Base-by-base conservation (phyloP, 2,329 filamentous ascomycete species). In the Aspergillus ochraceoroseus region DNA sequence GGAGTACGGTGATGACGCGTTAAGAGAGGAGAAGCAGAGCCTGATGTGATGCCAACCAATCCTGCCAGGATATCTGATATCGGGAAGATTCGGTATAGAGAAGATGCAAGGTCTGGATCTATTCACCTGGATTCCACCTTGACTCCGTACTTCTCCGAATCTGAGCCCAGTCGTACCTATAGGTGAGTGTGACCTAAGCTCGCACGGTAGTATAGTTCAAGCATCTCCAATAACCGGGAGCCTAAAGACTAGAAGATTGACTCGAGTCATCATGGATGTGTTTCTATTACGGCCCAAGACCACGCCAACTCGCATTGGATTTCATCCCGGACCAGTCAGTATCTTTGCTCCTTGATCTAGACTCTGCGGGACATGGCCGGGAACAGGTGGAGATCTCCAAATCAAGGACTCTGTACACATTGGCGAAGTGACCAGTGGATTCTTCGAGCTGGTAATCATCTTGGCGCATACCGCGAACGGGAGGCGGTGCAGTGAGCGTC, bases 401-500 rank as follows among this genome's bases (percentile, higher is more conserved):
- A n/a, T n/a, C 27, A 31, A 18, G 28, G 18, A 39, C 34, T 43
- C 43, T n/a, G 41, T 9, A 22, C 5, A 22, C 20, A 22, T 9
- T 12, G 28, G 41, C n/a, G n/a, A n/a, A n/a, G n/a, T n/a, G n/a
- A 42, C 12, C 15, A 31, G 44, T 38, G 47, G 37, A 19, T 34
- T 30, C 17, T 43, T 42, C 15, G 34, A 38, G 33, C 12, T 30
- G 44, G 41, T 46, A 46, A 53, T 53, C 47, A 9, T 36, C 48
- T 52, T 51, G 48, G 48, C 49, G 29, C 15, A 22, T 13, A 27
- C 18, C 11, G 13, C 14, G 11, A 33, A 37, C 7, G n/a, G n/a
- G 18, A 23, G 34, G 13, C n/a, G n/a, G n/a, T n/a, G n/a, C n/a
- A n/a, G n/a, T n/a, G n/a, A n/a, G 35, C 35, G 41, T 35, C 35